Conservation (phyloP, 2,329 filamentous ascomycete species). For the Lecanicillium sp. region DNA sequence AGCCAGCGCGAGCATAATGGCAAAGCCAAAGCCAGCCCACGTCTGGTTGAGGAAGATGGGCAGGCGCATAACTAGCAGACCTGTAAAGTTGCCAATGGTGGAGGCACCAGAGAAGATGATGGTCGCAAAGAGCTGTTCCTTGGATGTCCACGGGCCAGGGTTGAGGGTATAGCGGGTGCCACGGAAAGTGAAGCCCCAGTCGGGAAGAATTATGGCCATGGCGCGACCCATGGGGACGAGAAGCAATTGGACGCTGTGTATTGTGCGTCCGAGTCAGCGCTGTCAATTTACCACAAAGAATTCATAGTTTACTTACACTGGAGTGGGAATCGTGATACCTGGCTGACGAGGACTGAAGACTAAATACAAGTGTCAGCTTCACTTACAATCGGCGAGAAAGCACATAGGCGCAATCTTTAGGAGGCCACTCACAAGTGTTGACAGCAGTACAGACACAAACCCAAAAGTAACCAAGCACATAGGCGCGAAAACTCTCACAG, state of each 20-base stretch:
- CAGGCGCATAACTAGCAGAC: slow-evolving; percentile 18
- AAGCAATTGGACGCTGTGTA: slow-evolving; percentile 28
- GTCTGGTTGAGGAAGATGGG: slow-evolving; percentile 23
- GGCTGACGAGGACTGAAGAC: slow-evolving; percentile 10
- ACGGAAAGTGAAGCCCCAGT: slow-evolving; percentile 30
- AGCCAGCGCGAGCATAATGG: slow-evolving; percentile 20
- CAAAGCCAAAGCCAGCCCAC: slow-evolving; percentile 21
- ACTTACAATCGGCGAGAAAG: no score
- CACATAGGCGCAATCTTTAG: no score
- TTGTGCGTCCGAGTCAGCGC: neutral
- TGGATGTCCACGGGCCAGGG: slow-evolving; percentile 32
- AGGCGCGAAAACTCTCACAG: slow-evolving; percentile 20
- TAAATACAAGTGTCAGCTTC: slow-evolving; percentile 10
- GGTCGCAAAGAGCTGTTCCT: slow-evolving; percentile 33
- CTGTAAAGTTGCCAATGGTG: slow-evolving; percentile 18
- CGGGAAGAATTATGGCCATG: slow-evolving; percentile 30
- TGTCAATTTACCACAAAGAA: no score
- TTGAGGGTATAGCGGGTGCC: slow-evolving; percentile 25
- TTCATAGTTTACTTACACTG: slow-evolving; percentile 13
- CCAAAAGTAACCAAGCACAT: slow-evolving; percentile 20
- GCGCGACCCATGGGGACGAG: slow-evolving; percentile 30
- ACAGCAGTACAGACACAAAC: slow-evolving; percentile 14
- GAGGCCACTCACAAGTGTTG: slow-evolving; percentile 11
- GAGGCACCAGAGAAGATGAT: slow-evolving; percentile 23
- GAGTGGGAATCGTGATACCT: slow-evolving; percentile 18